Evolutionary conservation across 192 early-diverging fungal genomes (phyloP).

Genomic region (Umbelopsis sp.): DNA sequence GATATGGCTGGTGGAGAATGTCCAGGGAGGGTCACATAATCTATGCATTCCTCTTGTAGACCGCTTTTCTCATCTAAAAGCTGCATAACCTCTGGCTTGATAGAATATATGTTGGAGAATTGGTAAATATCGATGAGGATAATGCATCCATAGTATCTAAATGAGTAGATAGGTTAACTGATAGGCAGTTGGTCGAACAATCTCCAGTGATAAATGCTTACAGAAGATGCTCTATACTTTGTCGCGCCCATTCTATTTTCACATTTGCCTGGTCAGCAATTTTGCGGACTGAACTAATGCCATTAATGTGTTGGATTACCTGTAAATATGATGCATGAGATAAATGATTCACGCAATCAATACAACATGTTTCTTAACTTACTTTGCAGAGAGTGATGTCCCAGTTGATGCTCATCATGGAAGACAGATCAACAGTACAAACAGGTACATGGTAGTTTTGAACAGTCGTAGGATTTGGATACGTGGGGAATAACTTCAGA

Average conservation of each 20-base stretch:
- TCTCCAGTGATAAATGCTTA: constrained; percentile 43
- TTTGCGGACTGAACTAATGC: constrained; percentile 77
- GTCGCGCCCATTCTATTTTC: constrained; percentile 67
- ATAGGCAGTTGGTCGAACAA: not conserved
- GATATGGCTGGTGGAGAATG: constrained; percentile 60
- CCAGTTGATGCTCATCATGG: constrained; percentile 79
- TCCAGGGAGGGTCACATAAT: constrained; percentile 68
- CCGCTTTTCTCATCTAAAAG: constrained; percentile 61
- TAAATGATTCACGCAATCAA: not conserved
- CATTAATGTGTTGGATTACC: constrained; percentile 83
- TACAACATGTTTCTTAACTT: not conserved
- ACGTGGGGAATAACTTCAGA: constrained; percentile 82
- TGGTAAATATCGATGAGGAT: constrained; percentile 92
- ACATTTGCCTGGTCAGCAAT: constrained; percentile 85
- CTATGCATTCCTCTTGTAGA: constrained; percentile 75
- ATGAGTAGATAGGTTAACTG: no score
- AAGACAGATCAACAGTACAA: constrained; percentile 62
- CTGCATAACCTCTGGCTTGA: constrained; percentile 61
- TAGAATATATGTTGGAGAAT: constrained; percentile 89
- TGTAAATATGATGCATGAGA: constrained; percentile 12
- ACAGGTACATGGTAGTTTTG: constrained; percentile 87
- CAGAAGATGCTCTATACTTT: constrained; percentile 88
- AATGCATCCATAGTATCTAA: constrained; percentile 90
- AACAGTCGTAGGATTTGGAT: constrained; percentile 73
- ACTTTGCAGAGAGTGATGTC: constrained; percentile 85